Percentiles rank a stretch among this genome's conserved stretches.
Evolutionary conservation across 2,329 filamentous ascomycete species (phyloP).

Genomic region (Aphanocladium album): DNA sequence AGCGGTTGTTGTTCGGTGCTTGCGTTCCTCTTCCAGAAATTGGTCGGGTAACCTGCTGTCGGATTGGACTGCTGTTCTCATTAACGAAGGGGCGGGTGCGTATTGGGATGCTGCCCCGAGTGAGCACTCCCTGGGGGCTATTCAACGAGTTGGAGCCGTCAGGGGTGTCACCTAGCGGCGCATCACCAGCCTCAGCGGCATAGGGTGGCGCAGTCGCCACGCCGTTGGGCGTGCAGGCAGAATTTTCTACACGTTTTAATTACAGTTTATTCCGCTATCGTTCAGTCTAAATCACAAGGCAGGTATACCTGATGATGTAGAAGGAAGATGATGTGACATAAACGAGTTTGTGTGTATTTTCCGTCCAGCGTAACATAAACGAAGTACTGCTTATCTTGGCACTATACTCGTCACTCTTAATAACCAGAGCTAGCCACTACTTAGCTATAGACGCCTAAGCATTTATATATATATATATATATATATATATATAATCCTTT

Average conservation of each 20-base stretch:
- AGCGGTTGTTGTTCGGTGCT: neutral
- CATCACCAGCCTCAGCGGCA: neutral
- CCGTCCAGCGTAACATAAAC: no score
- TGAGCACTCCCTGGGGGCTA: neutral
- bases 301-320: neutral
- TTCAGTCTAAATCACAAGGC: neutral
- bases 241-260: neutral
- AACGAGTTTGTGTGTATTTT: no score
- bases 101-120: neutral
- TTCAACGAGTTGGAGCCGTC: neutral
- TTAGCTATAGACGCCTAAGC: no score
- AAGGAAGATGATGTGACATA: neutral
- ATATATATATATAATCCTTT: no score
- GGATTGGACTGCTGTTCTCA: neutral
- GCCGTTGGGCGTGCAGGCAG: neutral
- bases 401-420: no score
- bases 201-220: neutral
- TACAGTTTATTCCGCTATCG: constrained; percentile 2
- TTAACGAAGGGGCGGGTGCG: neutral
- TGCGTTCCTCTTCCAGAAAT: neutral
- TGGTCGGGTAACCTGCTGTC: neutral
- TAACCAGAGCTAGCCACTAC: no score
- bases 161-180: neutral
- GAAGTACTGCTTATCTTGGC: no score
- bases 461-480: no score